These are phyloP conservation scores for Thymus mandschuricus DNA, from an alignment of 257 asterid genomes.

Conservation along the genomic window DNA sequence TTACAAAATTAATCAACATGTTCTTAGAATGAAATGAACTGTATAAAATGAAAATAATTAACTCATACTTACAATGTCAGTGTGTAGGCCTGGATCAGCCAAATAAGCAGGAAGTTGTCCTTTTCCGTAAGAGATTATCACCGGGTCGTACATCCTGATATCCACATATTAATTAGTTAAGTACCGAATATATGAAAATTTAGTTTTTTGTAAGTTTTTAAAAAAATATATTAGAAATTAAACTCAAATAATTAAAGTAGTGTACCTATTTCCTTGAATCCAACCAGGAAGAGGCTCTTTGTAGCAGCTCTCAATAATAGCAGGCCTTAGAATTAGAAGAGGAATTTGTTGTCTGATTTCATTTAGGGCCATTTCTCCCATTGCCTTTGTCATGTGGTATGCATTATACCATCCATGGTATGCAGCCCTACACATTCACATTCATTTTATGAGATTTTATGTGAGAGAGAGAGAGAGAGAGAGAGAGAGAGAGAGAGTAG, in stretches of 20 bases:
- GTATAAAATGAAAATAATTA: neutral
- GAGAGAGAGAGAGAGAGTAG: neutral
- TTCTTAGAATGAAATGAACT: neutral
- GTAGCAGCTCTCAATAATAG: slow-evolving; percentile 38
- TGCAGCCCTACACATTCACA: slow-evolving; percentile 30
- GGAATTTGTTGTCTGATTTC: slow-evolving; percentile 42
- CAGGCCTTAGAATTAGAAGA: slow-evolving; percentile 41
- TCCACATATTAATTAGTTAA: neutral
- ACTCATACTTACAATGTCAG: slow-evolving; percentile 35
- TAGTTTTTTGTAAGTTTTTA: no score
- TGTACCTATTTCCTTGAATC: slow-evolving; percentile 53
- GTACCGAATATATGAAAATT: no score
- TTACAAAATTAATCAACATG: neutral
- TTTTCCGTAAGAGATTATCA: slow-evolving; percentile 41
- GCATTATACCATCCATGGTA: slow-evolving; percentile 43
- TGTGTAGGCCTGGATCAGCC: slow-evolving; percentile 35
- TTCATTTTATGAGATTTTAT: no score
- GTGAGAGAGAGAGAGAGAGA: no score
- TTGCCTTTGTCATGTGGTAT: slow-evolving; percentile 46
- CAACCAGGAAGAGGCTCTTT: slow-evolving; percentile 49
- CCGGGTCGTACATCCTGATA: slow-evolving; percentile 40
- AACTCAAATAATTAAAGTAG: neutral
- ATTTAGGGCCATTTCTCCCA: slow-evolving; percentile 51
- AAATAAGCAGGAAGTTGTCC: slow-evolving; percentile 42
- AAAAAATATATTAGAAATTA: neutral